phyloP scores from a whole-genome alignment of 768 basidiomycete species.

The Boletus rubescentipes region DNA sequence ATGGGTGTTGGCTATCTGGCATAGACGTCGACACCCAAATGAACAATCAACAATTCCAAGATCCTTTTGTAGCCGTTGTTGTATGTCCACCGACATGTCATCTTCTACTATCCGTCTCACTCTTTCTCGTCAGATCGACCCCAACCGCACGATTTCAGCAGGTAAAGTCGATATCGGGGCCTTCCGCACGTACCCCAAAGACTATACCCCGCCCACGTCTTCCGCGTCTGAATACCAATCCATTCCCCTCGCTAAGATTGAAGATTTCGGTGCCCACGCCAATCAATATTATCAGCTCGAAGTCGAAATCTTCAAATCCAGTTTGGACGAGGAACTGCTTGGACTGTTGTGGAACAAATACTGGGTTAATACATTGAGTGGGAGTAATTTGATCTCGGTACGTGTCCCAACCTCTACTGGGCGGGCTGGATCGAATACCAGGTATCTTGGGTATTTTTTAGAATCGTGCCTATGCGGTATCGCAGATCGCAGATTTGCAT shows the following conservation, averaged over 20 bases:
- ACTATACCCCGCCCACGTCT: slow-evolving; percentile 78
- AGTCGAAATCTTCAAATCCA: slow-evolving; percentile 93
- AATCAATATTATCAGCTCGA: slow-evolving; percentile 94
- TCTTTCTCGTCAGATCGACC: slow-evolving; percentile 74
- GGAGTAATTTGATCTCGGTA: slow-evolving; percentile 90
- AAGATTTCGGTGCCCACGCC: slow-evolving; percentile 98
- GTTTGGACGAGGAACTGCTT: slow-evolving; percentile 82
- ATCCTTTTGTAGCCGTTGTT: slow-evolving; percentile 97
- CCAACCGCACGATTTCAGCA: slow-evolving; percentile 96
- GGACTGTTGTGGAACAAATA: slow-evolving; percentile 98
- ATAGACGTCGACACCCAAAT: slow-evolving; percentile 98
- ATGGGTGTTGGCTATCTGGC: slow-evolving; percentile 98
- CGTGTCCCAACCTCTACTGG: slow-evolving; percentile 18
- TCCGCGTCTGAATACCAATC: slow-evolving; percentile 88
- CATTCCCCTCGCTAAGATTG: slow-evolving; percentile 95
- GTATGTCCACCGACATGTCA: slow-evolving; percentile 43
- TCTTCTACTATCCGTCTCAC: neutral
- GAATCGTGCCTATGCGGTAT: slow-evolving; percentile 94
- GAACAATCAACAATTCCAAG: slow-evolving; percentile 92
- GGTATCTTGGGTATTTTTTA: slow-evolving; percentile 32
- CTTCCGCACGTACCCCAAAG: slow-evolving; percentile 96
- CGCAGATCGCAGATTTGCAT: slow-evolving; percentile 86
- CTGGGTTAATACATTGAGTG: slow-evolving; percentile 96
- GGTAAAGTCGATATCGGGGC: slow-evolving; percentile 99
- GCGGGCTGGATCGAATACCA: neutral